Base-by-base conservation (phyloP, 2,329 filamentous ascomycete genomes). In the Sporothrix curviconia region DNA sequence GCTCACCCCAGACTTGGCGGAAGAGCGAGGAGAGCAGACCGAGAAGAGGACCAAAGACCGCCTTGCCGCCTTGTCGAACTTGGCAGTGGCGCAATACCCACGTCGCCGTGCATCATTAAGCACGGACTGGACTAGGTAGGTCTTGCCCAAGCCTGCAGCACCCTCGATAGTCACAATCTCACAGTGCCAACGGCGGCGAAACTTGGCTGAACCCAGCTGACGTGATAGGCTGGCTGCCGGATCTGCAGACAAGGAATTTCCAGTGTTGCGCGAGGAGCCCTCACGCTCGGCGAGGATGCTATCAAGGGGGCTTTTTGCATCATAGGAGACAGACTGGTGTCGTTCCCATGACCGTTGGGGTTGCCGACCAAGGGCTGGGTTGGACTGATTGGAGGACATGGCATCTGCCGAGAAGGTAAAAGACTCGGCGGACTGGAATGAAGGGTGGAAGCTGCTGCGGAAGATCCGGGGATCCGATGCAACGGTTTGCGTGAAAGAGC, bases 1-100 rank as follows among this genome's bases (percentile, higher is more conserved):
- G 78, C 66, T 87, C 84, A 1, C 83, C 83, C 75, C 83, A 86
- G 3, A 86, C 80, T 66, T 87, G 84, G 64, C 82, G 82, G 69
- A 86, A 86, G 15, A 87, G 71, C 19, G 82, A 85, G 11, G 83
- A 85, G 11, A 86, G 69, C n/a, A 86, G 70, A 68, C 82, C 85
- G 25, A 86, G 74, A 39, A 86, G 69, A 4, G 84, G 83, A 1
- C 82, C 83, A 66, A 85, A 86, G 3, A 84, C 80, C 8, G 76
- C 80, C 63, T 78, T 78, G 62, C 80, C 0, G 82, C 79, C 0
- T 78, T 80, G 64, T 87, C 84, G 59, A 86, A 86, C 65, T 86
- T 86, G 40, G 83, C 80, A 32, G 81, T 84, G 7, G 83, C 81
- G 64, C 82, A 86, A 65, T 86, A 86, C 3, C 84, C 84, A 59